Evolutionary conservation across 2,329 filamentous ascomycete genomes (phyloP), one percentile per base, ranked within the genome.

Genomic region (Cadophora malorum): DNA sequence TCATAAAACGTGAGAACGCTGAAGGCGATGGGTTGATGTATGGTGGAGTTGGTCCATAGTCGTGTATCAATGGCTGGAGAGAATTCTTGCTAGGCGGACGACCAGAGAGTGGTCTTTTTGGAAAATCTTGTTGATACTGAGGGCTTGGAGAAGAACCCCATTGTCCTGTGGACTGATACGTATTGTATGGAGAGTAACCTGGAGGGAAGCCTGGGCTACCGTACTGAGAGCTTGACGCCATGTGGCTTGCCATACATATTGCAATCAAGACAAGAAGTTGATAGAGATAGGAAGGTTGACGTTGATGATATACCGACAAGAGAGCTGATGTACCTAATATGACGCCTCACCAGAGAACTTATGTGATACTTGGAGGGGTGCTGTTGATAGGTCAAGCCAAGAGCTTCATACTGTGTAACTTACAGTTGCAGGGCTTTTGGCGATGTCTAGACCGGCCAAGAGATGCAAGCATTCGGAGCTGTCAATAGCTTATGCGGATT

Each of bases 111-210:
- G 33, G 49, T 9, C 49, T 31, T 31, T 23, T 9, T 8, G 50
- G 23, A 21, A 64, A 64, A n/a, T 64, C 50, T 31, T 64, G 45
- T 45, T 64, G 31, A n/a, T 55, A 64, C n/a, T n/a, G 16, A 31
- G 25, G 25, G 23, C 52, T 56, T 2, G 31, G 52, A 56, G 52
- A 56, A 8, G 49, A 23, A 47, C 12, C 45, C 45, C 45, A 49
- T 49, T n/a, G 45, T 49, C 45, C 45, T 21, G 45, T n/a, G 6
- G 45, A 49, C 6, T 49, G 45, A 49, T 49, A 21, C 12, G 45
- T 5, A 10, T 49, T 49, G 45, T 21, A 21, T 49, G 45, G 45
- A 49, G 19, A 21, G 9, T 21, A 49, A 21, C n/a, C 21, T 7
- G 45, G 45, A 21, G 19, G 21, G 45, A 49, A 49, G n/a, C 45